Conservation (phyloP, 768 basidiomycete genomes). For the Nidularia pulvinata region DNA sequence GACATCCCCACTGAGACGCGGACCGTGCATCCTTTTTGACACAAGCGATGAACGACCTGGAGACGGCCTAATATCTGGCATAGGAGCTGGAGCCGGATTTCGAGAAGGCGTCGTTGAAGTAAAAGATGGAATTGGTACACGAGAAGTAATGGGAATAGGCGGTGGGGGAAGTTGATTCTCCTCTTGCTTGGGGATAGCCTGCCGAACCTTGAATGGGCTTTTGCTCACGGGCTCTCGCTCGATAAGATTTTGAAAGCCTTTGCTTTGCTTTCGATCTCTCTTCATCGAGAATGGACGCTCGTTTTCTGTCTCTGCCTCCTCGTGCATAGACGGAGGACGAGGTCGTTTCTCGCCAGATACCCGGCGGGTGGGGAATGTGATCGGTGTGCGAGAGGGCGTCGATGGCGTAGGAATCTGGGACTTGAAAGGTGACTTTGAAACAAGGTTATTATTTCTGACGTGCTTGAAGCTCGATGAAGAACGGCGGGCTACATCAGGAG, state of each 20-base stretch:
- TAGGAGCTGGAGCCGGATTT: conserved; percentile 21
- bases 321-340: conserved; percentile 69
- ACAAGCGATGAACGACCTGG: conserved; percentile 70
- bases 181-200: conserved; percentile 14
- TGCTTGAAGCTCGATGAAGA: conserved; percentile 81
- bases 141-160: conserved; percentile 14
- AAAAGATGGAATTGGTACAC: conserved; percentile 13
- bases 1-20: conserved; percentile 54
- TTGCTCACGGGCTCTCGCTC: conserved; percentile 80
- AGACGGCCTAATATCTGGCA: conserved; percentile 27
- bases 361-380: conserved; percentile 35
- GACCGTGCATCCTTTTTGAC: conserved; percentile 74
- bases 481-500: conserved; percentile 62
- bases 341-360: conserved; percentile 82
- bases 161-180: conserved; percentile 26
- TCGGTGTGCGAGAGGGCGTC: conserved; percentile 28
- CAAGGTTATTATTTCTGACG: conserved; percentile 74
- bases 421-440: conserved; percentile 87
- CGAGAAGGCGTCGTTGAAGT: conserved; percentile 15
- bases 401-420: conserved; percentile 56
- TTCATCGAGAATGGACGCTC: conserved; percentile 72
- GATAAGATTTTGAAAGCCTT: conserved; percentile 69
- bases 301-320: conserved; percentile 67
- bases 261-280: conserved; percentile 74
- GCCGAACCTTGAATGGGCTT: conserved; percentile 66